Evolutionary conservation across 2,329 filamentous ascomycete genomes (phyloP).

Genomic region (Aplosporella prunicola): DNA sequence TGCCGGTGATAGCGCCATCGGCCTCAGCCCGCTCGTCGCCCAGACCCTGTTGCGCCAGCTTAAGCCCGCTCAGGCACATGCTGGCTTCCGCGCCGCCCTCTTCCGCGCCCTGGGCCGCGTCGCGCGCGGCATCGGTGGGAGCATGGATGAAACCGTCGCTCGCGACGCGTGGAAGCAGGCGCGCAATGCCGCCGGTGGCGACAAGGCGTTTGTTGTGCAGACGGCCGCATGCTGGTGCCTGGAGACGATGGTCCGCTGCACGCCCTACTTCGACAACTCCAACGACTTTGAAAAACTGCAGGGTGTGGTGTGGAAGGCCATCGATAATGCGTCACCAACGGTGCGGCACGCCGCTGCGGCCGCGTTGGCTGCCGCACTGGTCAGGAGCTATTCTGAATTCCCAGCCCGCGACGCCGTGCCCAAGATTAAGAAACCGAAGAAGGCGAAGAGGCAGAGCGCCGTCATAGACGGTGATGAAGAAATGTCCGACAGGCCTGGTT

Average conservation of each 20-base stretch:
- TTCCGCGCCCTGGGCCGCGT: conserved; percentile 70
- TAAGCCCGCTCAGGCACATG: conserved; percentile 69
- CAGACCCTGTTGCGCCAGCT: conserved; percentile 65
- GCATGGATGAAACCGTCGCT: conserved; percentile 75
- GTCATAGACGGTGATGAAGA: conserved; percentile 61
- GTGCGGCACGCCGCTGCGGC: conserved; percentile 81
- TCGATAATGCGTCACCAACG: conserved; percentile 65
- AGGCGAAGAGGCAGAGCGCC: conserved; percentile 56
- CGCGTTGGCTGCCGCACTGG: conserved; percentile 71
- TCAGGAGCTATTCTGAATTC: conserved; percentile 66
- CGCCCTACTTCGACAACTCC: conserved; percentile 75
- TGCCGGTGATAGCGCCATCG: conserved; percentile 89
- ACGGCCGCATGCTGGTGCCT: conserved; percentile 71
- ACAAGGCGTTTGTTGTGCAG: conserved; percentile 77
- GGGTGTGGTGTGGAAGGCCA: conserved; percentile 70
- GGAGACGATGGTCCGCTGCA: conserved; percentile 60
- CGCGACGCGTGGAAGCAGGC: conserved; percentile 91
- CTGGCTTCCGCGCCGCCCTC: conserved; percentile 69
- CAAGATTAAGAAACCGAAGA: conserved; percentile 61
- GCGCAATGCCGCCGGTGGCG: conserved; percentile 62
- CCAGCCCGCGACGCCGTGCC: conserved; percentile 42
- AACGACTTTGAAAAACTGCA: conserved; percentile 87
- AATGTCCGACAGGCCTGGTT: conserved; percentile 55
- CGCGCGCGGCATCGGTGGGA: conserved; percentile 61
- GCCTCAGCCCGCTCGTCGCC: conserved; percentile 66